Evolutionary conservation across 225 moss, liverwort and hornwort genomes (phyloP), one percentile per base, ranked within the genome.

Genomic region (Ulota crispa): DNA sequence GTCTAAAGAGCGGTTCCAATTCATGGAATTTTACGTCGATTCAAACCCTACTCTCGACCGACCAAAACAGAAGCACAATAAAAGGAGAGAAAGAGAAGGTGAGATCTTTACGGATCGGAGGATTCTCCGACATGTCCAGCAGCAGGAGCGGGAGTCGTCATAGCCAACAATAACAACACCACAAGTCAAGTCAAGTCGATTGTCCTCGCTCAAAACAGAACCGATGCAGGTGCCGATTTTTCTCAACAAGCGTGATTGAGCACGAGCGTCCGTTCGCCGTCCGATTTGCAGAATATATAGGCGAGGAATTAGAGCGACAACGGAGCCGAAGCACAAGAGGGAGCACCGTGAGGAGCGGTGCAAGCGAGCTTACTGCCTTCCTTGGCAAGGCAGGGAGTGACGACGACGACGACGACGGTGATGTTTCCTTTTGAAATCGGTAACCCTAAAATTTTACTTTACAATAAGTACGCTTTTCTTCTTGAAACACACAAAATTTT

Each of bases 101-200:
- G 16, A 73, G 74, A 80, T 77, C 64, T 3, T 85, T 82, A 89
- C 89, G 85, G 87, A 85, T 89, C 87, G 3, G 82, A 87, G 21
- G 89, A n/a, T 42, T 87, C 85, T 60, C 85, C 85, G 7, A 74
- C 6, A 19, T 86, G 86, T 24, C 70, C 45, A 76, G 87, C 73
- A 68, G 50, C 73, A 68, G 50, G 50, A 16, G 81, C 76, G 5
- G 89, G 86, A 82, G 89, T 82, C 73, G 84, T 86, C 89, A 89
- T 89, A 11, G 77, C 54, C 31, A 65, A 50, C 10, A 78, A 52
- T 70, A 31, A 31, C 64, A 45, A 75, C 27, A 52, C 2, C 61
- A 31, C 18, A 34, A 34, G 4, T 41, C 41, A 66, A 54, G 18
- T 78, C 73, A 64, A 65, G 21, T 15, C 30, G 15, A 23, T 24